A percentile compares a stretch with the other conserved stretches of the same genome.
These are phyloP conservation scores for Aspergillus brunneoviolaceus DNA, from an alignment of 2,329 filamentous ascomycete species.

Conservation along the genomic window DNA sequence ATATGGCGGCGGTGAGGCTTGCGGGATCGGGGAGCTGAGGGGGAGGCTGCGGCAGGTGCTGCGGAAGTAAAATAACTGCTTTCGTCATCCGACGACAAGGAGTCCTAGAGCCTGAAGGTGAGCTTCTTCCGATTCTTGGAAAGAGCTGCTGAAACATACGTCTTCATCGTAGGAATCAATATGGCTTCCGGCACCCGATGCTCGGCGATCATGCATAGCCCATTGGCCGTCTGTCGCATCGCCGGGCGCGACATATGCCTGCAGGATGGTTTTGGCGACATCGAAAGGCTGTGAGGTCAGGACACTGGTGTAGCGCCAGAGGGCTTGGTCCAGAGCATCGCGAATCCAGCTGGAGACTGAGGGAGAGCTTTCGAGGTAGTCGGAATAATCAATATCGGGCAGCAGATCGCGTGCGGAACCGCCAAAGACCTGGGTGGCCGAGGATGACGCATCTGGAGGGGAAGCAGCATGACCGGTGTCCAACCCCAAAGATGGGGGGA, in stretches of 20 bases:
- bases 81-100: slow-evolving; percentile 67
- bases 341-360: slow-evolving; percentile 72
- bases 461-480: slow-evolving; percentile 44
- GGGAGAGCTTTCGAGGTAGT: slow-evolving; percentile 77
- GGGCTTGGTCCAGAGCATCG: slow-evolving; percentile 75
- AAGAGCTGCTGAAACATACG: slow-evolving; percentile 21
- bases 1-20: slow-evolving; percentile 38
- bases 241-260: slow-evolving; percentile 61
- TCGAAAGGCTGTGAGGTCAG: slow-evolving; percentile 94
- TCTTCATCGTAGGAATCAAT: slow-evolving; percentile 37
- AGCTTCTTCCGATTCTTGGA: neutral
- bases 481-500: slow-evolving; percentile 65
- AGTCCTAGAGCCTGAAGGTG: slow-evolving; percentile 25
- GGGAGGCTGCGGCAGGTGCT: slow-evolving; percentile 43
- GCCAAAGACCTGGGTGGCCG: slow-evolving; percentile 52
- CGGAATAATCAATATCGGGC: slow-evolving; percentile 86
- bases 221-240: slow-evolving; percentile 32
- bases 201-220: slow-evolving; percentile 30
- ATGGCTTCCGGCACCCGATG: slow-evolving; percentile 24
- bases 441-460: slow-evolving; percentile 43
- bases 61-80: slow-evolving; percentile 79
- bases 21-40: slow-evolving; percentile 41
- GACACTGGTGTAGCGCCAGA: slow-evolving; percentile 90
- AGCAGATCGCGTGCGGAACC: slow-evolving; percentile 78
- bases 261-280: slow-evolving; percentile 89